Conservation (phyloP, 192 early-diverging fungal species). For the Piromyces finnis region DNA sequence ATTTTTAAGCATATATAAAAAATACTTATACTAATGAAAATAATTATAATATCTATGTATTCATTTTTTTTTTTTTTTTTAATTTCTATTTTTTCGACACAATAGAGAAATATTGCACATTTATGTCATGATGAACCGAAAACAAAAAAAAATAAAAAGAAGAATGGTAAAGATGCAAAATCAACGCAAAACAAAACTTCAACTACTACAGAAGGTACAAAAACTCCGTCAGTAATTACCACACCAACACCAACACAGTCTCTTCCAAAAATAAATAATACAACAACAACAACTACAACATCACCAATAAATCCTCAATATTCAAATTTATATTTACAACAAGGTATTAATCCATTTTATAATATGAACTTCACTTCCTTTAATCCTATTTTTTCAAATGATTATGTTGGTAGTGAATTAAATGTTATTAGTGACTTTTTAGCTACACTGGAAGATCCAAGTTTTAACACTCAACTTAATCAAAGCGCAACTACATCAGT, state of each 20-base stretch:
- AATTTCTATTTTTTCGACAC: not conserved
- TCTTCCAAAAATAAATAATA: not conserved
- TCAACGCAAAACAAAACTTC: not conserved
- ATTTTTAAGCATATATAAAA: no score
- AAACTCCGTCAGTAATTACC: not conserved
- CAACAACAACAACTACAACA: not conserved
- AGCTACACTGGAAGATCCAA: constrained; percentile 9
- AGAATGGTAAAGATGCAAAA: not conserved
- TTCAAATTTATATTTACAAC: constrained; percentile 4
- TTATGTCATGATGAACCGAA: constrained; percentile 78
- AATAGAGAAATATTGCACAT: constrained; percentile 73
- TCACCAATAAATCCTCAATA: constrained; percentile 1
- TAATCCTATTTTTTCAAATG: constrained; percentile 57
- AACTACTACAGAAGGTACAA: not conserved
- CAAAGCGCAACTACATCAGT: not conserved
- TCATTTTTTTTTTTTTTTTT: not conserved
- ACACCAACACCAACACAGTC: not conserved
- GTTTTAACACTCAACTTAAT: constrained; percentile 28
- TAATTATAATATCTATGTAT: no score
- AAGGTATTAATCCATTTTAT: constrained; percentile 4
- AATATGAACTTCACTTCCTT: constrained; percentile 3
- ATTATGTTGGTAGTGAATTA: constrained; percentile 63
- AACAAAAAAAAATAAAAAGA: constrained; percentile 4
- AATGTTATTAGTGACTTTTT: constrained; percentile 46
- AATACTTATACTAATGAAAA: no score